A percentile compares a stretch with the other conserved stretches of the same genome.
phyloP scores from a whole-genome alignment of 164 flowering plant genomes.

The Kingdonia uniflora region DNA sequence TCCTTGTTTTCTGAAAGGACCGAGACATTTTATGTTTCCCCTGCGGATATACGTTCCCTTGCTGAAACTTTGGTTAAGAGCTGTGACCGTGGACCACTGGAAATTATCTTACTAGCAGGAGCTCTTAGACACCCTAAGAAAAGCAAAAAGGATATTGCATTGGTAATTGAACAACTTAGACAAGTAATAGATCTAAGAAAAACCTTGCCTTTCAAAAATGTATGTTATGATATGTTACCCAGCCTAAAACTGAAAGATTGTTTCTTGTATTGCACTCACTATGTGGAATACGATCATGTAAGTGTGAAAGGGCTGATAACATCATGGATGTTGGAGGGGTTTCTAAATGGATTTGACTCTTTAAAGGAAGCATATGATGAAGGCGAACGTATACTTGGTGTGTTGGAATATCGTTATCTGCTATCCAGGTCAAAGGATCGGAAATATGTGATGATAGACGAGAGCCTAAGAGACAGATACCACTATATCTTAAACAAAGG shows the following conservation, averaged over 20 bases:
- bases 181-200: background rate
- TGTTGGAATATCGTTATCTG: too few species aligned
- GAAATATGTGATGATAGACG: too few species aligned
- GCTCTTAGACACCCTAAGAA: background rate
- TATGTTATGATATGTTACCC: background rate
- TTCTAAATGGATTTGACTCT: too few species aligned
- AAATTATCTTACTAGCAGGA: background rate
- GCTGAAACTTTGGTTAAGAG: background rate
- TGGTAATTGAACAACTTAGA: background rate
- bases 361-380: too few species aligned
- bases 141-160: background rate
- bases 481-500: too few species aligned
- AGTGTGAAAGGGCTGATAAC: constrained; percentile 1
- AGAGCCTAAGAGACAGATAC: too few species aligned
- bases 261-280: background rate
- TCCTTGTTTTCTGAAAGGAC: background rate
- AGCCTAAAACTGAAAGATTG: background rate
- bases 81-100: background rate
- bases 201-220: background rate
- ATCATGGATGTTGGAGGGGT: too few species aligned
- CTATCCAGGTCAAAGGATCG: too few species aligned
- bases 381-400: too few species aligned
- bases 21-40: background rate
- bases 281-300: background rate
- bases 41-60: background rate